These are phyloP conservation scores for Aspergillus alliaceus DNA, from an alignment of 2,329 filamentous ascomycete species.

Conservation along the genomic window DNA sequence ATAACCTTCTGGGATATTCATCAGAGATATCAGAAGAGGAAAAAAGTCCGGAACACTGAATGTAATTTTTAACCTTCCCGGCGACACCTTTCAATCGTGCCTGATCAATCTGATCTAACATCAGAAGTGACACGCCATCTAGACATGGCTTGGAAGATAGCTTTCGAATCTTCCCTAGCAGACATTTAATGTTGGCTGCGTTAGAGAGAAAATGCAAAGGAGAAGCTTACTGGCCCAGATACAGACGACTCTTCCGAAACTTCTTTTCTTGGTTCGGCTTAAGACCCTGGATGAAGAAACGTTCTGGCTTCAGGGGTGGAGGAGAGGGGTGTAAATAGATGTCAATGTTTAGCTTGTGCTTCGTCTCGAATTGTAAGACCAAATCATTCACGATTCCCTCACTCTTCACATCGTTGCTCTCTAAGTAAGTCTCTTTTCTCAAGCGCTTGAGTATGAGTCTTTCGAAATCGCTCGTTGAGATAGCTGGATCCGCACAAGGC, in stretches of 20 bases:
- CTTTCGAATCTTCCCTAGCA: conserved; percentile 17
- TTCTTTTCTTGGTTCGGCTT: background rate
- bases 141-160: conserved; percentile 18
- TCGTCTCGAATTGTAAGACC: background rate
- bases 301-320: background rate
- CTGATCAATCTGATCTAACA: conserved; percentile 21
- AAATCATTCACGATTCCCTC: background rate
- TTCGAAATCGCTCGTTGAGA: conserved; percentile 30
- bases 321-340: background rate
- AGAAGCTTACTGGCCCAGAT: background rate
- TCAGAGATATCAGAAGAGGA: background rate
- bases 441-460: conserved; percentile 16
- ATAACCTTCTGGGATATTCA: conserved; percentile 24
- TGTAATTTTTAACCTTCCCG: background rate
- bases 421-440: background rate
- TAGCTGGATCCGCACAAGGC: conserved; percentile 31
- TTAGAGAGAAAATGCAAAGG: background rate
- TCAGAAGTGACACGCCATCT: conserved; percentile 10
- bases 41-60: background rate
- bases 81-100: conserved; percentile 17
- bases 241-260: background rate
- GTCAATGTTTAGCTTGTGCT: background rate
- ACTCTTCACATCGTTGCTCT: background rate
- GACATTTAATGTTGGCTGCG: background rate
- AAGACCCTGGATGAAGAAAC: background rate